A percentile compares a stretch with the other conserved stretches of the same genome.
phyloP scores from a whole-genome alignment of 2,329 filamentous ascomycete genomes.

The Didymella lethalis region DNA sequence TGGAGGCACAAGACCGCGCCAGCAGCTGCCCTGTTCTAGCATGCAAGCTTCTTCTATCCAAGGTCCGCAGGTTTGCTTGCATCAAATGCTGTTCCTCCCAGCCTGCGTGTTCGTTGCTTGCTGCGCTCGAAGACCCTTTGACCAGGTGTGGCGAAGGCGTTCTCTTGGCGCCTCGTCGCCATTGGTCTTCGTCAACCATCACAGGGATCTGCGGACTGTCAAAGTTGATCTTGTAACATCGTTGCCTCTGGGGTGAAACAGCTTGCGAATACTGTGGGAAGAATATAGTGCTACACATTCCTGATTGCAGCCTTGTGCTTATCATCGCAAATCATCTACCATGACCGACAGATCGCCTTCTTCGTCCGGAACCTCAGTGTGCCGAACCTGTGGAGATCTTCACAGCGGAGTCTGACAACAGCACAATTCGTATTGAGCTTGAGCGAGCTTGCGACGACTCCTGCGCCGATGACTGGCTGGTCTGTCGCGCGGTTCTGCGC shows the following conservation, averaged over 20 bases:
- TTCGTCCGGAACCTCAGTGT: neutral
- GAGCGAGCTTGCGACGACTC: slow-evolving; percentile 13
- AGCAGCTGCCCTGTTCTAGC: slow-evolving; percentile 10
- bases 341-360: neutral
- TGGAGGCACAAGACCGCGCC: slow-evolving; percentile 8
- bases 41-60: slow-evolving; percentile 3
- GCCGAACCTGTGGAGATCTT: neutral
- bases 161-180: slow-evolving; percentile 13
- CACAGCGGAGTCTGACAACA: slow-evolving; percentile 5
- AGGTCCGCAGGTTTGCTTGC: slow-evolving; percentile 6
- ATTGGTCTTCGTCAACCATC: slow-evolving; percentile 20
- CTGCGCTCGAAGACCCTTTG: neutral
- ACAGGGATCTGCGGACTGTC: slow-evolving; percentile 11
- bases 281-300: neutral
- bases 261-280: slow-evolving; percentile 16
- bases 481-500: slow-evolving; percentile 1
- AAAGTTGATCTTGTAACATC: slow-evolving; percentile 23
- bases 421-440: neutral
- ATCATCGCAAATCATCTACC: slow-evolving; percentile 5
- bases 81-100: neutral
- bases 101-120: slow-evolving; percentile 3
- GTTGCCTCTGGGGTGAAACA: slow-evolving; percentile 18
- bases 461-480: neutral
- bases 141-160: slow-evolving; percentile 19
- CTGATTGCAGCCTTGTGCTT: slow-evolving; percentile 4